These are phyloP conservation scores for Digitaria exilis DNA, from an alignment of 202 grass and related monocot genomes.

Conservation along the genomic window DNA sequence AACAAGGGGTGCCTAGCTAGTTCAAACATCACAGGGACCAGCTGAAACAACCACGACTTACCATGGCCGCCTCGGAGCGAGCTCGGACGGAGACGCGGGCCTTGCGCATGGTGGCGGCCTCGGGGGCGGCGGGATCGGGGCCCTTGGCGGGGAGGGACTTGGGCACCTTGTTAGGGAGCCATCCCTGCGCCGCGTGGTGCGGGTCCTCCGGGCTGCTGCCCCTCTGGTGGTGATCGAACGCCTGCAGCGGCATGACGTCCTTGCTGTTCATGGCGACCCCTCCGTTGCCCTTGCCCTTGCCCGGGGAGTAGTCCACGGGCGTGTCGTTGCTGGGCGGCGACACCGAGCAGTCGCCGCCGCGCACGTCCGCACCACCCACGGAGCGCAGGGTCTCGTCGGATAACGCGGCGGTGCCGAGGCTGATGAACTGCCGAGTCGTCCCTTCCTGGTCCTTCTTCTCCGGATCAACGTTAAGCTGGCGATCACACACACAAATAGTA, in stretches of 20 bases:
- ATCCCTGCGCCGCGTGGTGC: conserved; percentile 34
- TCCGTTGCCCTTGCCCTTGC: neutral
- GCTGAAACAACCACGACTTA: too few relatives aligned
- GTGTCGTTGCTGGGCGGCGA: conserved; percentile 12
- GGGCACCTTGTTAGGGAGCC: conserved; percentile 46
- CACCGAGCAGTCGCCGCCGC: conserved; percentile 10
- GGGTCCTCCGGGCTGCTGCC: conserved; percentile 34
- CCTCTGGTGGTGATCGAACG: conserved; percentile 41
- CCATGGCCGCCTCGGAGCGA: conserved; percentile 52
- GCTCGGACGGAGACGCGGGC: conserved; percentile 67
- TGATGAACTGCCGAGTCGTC: conserved; percentile 50
- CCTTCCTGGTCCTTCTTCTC: conserved; percentile 32
- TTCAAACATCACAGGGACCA: too few relatives aligned
- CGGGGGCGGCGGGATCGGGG: conserved; percentile 39
- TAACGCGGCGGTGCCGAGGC: conserved; percentile 12
- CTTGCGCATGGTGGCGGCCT: conserved; percentile 62
- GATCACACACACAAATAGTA: neutral
- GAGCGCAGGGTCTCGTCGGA: conserved; percentile 17
- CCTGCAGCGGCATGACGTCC: conserved; percentile 33
- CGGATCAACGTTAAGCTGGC: conserved; percentile 21
- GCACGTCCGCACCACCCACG: neutral
- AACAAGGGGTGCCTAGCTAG: neutral
- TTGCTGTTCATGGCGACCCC: too few relatives aligned
- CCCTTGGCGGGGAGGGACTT: conserved; percentile 48
- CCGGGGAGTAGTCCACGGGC: neutral